phyloP scores from a whole-genome alignment of 768 basidiomycete genomes.

The Rhizopogon vesiculosus region DNA sequence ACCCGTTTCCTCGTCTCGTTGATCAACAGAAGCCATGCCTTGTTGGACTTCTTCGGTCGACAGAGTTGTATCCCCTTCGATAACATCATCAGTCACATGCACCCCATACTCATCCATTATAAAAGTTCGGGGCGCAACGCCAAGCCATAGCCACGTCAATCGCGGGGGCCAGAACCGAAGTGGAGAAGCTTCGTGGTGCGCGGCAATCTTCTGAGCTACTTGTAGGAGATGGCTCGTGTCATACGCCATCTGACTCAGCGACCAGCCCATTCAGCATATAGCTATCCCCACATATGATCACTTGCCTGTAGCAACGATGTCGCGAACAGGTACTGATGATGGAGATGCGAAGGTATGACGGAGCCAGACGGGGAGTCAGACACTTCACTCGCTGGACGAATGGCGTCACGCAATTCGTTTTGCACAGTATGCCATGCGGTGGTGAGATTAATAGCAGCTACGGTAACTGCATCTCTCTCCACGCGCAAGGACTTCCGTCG shows the following conservation, averaged over 20 bases:
- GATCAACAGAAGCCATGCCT: slow-evolving; percentile 19
- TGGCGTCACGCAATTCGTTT: slow-evolving; percentile 25
- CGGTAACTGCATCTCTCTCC: slow-evolving; percentile 11
- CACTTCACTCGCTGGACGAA: background rate
- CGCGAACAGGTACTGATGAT: slow-evolving; percentile 34
- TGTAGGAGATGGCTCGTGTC: slow-evolving; percentile 32
- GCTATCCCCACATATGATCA: background rate
- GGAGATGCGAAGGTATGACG: slow-evolving; percentile 23
- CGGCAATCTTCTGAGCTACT: slow-evolving; percentile 26
- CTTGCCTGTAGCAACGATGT: slow-evolving; percentile 42
- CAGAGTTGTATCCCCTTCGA: slow-evolving; percentile 17
- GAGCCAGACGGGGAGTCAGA: background rate
- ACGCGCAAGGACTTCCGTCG: background rate
- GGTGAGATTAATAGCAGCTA: slow-evolving; percentile 17
- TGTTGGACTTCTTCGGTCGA: slow-evolving; percentile 27
- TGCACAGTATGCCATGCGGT: slow-evolving; percentile 20
- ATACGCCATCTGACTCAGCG: slow-evolving; percentile 34
- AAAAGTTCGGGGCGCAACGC: slow-evolving; percentile 29
- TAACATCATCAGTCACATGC: background rate
- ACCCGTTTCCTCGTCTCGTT: background rate
- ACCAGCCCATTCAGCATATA: background rate
- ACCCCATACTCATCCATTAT: slow-evolving; percentile 22
- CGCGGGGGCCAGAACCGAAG: slow-evolving; percentile 37
- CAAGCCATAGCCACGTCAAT: slow-evolving; percentile 38
- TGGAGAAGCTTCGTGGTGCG: slow-evolving; percentile 25